These are phyloP conservation scores for Claviceps cyperi DNA, from an alignment of 2,329 filamentous ascomycete species.

Conservation along the genomic window DNA sequence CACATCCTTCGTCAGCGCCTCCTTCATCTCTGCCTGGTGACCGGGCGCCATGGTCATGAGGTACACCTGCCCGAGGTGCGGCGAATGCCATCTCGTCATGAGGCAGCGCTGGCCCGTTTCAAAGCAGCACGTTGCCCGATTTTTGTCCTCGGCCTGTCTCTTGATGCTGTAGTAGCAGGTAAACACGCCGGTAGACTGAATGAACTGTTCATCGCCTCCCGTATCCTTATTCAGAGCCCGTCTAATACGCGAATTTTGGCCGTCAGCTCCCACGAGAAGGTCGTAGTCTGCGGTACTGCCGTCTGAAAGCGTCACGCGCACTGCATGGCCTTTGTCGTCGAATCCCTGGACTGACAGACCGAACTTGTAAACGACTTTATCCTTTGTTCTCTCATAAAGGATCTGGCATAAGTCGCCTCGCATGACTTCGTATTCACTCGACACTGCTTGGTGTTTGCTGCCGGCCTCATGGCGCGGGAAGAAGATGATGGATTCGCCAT, in stretches of 20 bases:
- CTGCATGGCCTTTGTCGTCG: constrained; percentile 3
- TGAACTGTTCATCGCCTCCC: constrained; percentile 3
- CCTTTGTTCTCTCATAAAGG: constrained; percentile 21
- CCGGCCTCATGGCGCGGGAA: constrained; percentile 14
- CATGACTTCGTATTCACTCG: constrained; percentile 40
- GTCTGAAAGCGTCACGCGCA: constrained; percentile 7
- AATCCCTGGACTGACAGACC: neutral
- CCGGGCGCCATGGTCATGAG: constrained; percentile 14
- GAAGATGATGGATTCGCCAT: constrained; percentile 22
- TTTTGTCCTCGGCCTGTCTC: constrained; percentile 4
- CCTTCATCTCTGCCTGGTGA: constrained; percentile 10
- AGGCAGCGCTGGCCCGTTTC: constrained; percentile 23
- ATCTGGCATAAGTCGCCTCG: constrained; percentile 33
- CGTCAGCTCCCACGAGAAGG: constrained; percentile 9
- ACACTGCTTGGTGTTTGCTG: constrained; percentile 18
- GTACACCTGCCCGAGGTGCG: constrained; percentile 12
- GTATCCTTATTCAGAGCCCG: constrained; percentile 4
- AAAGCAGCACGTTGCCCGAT: constrained; percentile 14
- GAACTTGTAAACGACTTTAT: constrained; percentile 16
- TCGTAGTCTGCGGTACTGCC: constrained; percentile 7
- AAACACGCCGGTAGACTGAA: constrained; percentile 11
- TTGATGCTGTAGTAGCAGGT: constrained; percentile 25
- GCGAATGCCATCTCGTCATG: constrained; percentile 12
- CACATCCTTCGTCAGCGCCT: constrained; percentile 9
- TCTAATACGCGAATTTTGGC: constrained; percentile 8